Conservation (phyloP, 1,139 yeast genomes). For the Pichia sp. region DNA sequence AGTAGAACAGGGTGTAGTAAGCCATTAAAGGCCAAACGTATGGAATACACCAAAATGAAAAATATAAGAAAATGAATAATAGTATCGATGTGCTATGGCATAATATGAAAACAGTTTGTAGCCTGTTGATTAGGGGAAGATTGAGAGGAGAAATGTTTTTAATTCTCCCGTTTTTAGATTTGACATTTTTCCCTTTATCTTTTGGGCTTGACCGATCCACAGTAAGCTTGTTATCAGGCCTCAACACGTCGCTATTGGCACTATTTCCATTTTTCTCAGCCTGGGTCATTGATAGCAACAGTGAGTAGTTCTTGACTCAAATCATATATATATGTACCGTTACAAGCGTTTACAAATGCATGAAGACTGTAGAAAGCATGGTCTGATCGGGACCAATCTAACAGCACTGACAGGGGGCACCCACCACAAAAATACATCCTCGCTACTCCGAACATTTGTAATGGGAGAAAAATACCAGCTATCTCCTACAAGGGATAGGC, state of each 20-base stretch:
- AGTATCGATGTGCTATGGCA: slow-evolving; percentile 75
- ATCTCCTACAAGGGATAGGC: too few species aligned
- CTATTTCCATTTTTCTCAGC: background rate
- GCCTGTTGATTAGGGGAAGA: slow-evolving; percentile 37
- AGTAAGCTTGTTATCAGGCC: background rate
- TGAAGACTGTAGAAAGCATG: background rate
- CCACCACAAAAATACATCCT: background rate
- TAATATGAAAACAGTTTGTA: slow-evolving; percentile 66
- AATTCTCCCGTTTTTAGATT: background rate
- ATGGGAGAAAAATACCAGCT: too few species aligned
- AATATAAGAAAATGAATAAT: slow-evolving; percentile 54
- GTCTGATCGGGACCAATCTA: background rate
- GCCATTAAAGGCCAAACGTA: slow-evolving; percentile 62
- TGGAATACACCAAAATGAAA: slow-evolving; percentile 26
- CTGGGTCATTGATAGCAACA: background rate
- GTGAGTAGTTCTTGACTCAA: background rate
- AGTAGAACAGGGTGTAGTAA: slow-evolving; percentile 53
- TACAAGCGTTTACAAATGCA: too few species aligned
- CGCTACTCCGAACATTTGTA: background rate
- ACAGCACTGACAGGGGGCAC: background rate
- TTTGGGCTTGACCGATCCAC: background rate
- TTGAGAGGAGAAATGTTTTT: slow-evolving; percentile 8
- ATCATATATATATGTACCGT: background rate
- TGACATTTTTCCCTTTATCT: background rate
- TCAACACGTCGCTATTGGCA: background rate